Evolutionary conservation across 148 eudicot genomes (phyloP).

Genomic region (Gaultheria prostrata): DNA sequence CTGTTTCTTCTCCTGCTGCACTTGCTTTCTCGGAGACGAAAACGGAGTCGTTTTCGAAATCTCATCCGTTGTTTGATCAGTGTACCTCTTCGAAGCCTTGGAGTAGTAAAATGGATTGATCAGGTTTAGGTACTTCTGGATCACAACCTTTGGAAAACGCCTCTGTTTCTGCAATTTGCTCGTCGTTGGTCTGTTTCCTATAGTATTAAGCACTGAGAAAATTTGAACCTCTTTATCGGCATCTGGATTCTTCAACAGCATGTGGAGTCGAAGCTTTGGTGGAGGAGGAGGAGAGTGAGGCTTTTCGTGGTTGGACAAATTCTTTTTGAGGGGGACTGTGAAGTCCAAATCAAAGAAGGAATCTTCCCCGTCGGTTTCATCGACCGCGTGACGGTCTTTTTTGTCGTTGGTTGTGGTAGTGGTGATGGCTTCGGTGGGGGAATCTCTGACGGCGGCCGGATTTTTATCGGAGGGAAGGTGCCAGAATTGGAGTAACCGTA

Average conservation of each 20-base stretch:
- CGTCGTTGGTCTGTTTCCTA: not conserved
- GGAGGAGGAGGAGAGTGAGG: conserved; percentile 40
- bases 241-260: conserved; percentile 31
- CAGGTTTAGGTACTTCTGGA: conserved; percentile 47
- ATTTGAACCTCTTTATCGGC: conserved; percentile 17
- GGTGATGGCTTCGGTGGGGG: conserved; percentile 7
- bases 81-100: conserved; percentile 33
- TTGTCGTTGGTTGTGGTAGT: conserved; percentile 13
- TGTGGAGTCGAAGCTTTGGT: conserved; percentile 30
- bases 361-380: conserved; percentile 33
- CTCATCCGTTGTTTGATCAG: conserved; percentile 6
- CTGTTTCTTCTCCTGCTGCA: conserved; percentile 2
- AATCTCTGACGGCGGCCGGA: not conserved
- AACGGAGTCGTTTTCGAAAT: conserved; percentile 19
- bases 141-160: conserved; percentile 23
- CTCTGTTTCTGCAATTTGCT: conserved; percentile 23
- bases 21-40: conserved; percentile 26
- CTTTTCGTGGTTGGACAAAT: not conserved
- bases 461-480: conserved; percentile 24
- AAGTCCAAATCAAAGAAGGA: conserved; percentile 74
- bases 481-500: conserved; percentile 68
- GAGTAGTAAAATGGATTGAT: conserved; percentile 44
- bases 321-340: conserved; percentile 29
- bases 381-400: conserved; percentile 12
- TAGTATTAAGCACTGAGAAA: conserved; percentile 7